Conservation (phyloP, 768 basidiomycete species). For the Pulveroboletus frians region DNA sequence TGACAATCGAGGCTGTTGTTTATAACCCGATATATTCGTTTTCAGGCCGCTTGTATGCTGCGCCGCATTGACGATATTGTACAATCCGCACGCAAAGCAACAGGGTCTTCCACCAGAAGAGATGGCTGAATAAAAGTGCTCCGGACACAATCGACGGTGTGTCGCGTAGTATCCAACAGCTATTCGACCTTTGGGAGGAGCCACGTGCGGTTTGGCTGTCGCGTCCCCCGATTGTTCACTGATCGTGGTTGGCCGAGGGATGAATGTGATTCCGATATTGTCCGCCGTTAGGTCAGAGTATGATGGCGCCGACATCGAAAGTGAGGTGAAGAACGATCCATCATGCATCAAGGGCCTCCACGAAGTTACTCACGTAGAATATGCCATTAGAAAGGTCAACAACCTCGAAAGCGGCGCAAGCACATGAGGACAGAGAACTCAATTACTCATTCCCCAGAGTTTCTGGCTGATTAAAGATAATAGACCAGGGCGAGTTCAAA, state of each 20-base stretch:
- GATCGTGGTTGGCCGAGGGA: constrained; percentile 11
- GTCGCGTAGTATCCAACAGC: too few species aligned
- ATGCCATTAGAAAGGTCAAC: too few species aligned
- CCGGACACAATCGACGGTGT: neutral
- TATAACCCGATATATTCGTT: neutral
- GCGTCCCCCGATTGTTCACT: constrained; percentile 20
- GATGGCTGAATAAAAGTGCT: constrained; percentile 31
- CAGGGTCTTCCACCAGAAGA: constrained; percentile 51
- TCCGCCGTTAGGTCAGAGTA: constrained; percentile 14
- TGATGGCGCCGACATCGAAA: constrained; percentile 41
- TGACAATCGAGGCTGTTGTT: constrained; percentile 67
- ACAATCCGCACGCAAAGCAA: constrained; percentile 71
- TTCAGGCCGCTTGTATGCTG: constrained; percentile 80
- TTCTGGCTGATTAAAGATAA: too few species aligned
- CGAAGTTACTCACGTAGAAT: too few species aligned
- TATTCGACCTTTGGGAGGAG: constrained; percentile 28
- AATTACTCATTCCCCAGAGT: too few species aligned
- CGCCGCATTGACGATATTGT: constrained; percentile 94
- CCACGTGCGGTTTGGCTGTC: constrained; percentile 19
- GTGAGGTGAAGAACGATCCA: constrained; percentile 16
- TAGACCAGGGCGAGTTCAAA: too few species aligned
- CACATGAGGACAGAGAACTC: too few species aligned
- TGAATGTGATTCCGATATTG: constrained; percentile 11
- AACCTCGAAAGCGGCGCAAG: too few species aligned
- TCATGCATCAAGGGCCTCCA: neutral